Evolutionary conservation across 2,329 filamentous ascomycete species (phyloP), one percentile per base, ranked within the genome.

Genomic region (Trichoderma atrobrunneum): DNA sequence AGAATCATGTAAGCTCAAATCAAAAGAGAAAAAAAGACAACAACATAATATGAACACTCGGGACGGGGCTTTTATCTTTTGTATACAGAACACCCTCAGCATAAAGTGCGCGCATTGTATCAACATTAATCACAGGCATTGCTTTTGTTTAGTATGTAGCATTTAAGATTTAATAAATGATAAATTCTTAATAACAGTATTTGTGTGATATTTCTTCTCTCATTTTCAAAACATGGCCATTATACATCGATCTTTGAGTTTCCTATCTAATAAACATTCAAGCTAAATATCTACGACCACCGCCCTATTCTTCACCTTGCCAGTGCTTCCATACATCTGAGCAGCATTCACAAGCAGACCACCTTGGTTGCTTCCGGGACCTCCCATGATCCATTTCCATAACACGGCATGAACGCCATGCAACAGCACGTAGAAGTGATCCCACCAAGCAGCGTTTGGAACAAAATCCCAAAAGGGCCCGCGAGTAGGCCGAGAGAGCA

Each of bases 341-440:
- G 84, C 85, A 1, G 87, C 88, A 75, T 90, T 90, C 34, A 89
- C 84, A 82, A 90, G 83, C 30, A 89, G 74, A 10, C 84, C 82
- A 18, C 87, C 86, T 43, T 84, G 80, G 72, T 85, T 85, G 7
- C 82, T 83, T 10, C 85, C 85, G 0, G 85, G 85, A 0, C 87
- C 87, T 0, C 84, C 81, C 87, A 88, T 88, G 39, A 88, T 76
- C 84, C 86, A 88, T 75, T 88, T 87, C 85, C 87, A 89, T 6
- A 87, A 75, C 14, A 89, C 79, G 48, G 82, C 84, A 54, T 83
- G 82, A 5, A 85, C 54, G 3, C 87, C 87, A 70, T 86, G 82
- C 54, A 79, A 78, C 0, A 88, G 16, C 6, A 89, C 78, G 65
- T 79, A 78, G 7, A 81, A 74, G n/a, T 84, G 82, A 63, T 87